A percentile compares a stretch with the other conserved stretches of the same genome.
phyloP scores from a whole-genome alignment of 441 rosid species.

The Melastoma candidum region DNA sequence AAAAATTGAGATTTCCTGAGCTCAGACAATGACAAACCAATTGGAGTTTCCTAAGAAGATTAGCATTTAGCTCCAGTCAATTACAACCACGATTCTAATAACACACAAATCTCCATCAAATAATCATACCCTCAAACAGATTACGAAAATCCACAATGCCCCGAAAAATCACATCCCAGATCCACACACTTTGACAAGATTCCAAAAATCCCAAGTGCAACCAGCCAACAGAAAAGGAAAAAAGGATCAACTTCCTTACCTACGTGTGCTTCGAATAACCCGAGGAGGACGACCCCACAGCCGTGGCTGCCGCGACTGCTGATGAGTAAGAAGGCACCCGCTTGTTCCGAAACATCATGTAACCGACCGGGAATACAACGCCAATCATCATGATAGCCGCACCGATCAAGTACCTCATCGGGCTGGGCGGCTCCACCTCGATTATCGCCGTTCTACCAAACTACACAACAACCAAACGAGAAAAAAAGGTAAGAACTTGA shows the following conservation, averaged over 20 bases:
- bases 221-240: background rate
- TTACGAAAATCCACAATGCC: too few relatives aligned
- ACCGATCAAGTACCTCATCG: slow-evolving; percentile 74
- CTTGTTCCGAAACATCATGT: slow-evolving; percentile 98
- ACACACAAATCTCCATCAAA: too few relatives aligned
- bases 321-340: slow-evolving; percentile 78
- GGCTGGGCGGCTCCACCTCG: slow-evolving; percentile 98
- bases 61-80: too few relatives aligned
- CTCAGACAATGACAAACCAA: too few relatives aligned
- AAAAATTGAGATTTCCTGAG: too few relatives aligned
- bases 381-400: slow-evolving; percentile 95
- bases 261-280: slow-evolving; percentile 98
- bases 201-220: background rate
- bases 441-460: slow-evolving; percentile 26
- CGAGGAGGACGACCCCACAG: slow-evolving; percentile 1
- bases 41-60: too few relatives aligned
- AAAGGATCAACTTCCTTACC: slow-evolving; percentile 49
- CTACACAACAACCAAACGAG: slow-evolving; percentile 31
- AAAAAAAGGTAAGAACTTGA: too few relatives aligned
- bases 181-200: background rate
- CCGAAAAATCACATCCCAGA: too few relatives aligned
- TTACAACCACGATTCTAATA: too few relatives aligned
- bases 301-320: too few relatives aligned
- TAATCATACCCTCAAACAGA: too few relatives aligned
- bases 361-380: slow-evolving; percentile 93